Base-by-base conservation (phyloP, 768 basidiomycete species). In the Dentipellis sp. region DNA sequence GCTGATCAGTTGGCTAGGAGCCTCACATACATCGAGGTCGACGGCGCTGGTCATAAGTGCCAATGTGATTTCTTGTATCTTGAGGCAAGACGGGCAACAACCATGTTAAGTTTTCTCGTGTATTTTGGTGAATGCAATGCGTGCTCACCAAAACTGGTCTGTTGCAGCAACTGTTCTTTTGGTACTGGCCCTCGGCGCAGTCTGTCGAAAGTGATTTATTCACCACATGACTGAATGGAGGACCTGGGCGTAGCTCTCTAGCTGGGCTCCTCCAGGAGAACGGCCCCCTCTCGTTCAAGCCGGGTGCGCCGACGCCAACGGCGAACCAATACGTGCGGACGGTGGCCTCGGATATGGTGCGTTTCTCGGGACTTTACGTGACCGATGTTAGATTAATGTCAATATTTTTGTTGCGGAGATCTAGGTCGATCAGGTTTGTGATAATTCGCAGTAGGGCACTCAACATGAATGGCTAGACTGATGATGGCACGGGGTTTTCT, bases 241-340 rank as follows among this genome's bases (percentile, higher is more conserved):
- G 86, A 2, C 86, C 86, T 0, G 85, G 86, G 22, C 86, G 86
- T 60, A 86, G 83, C 9, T 83, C 84, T 4, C 70, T 87, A 1
- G 82, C 86, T 63, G 86, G 86, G 10, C 71, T 86, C 51, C 64
- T 87, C 6, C 84, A 88, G 65, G 86, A 88, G 63, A 88, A 88
- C 59, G 86, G 86, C 16, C 66, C 65, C 1, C 65, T 67, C 19
- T 66, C 58, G 29, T 62, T 56, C 58, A 23, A 50, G 21, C 58
- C 58, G 16, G 58, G 52, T 10, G 46, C 49, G 12, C 35, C 35
- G 16, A 50, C 47, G 2, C 58, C 55, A 14, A 36, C 23, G 6
- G 39, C 50, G 17, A 62, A 59, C 45, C 38, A 10, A 17, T 11
- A 59, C 46, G 53, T 48, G 12, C 56, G 55, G 58, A 59, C 49